Evolutionary conservation across 768 basidiomycete species (phyloP).

Genomic region (Lentinus tigrinus): DNA sequence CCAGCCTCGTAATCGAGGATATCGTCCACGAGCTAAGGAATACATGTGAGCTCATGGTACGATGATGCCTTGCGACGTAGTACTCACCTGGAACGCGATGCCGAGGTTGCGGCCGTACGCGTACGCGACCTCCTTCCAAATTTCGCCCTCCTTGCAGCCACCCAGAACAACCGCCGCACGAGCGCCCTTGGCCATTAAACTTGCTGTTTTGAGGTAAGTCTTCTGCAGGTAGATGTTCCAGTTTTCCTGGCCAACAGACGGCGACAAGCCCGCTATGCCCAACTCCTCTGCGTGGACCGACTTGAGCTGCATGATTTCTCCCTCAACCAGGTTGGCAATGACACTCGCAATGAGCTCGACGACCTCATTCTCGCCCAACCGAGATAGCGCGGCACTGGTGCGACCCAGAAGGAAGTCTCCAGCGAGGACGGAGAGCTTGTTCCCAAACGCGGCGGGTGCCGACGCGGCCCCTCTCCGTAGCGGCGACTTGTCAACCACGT

Average conservation of each 20-base stretch:
- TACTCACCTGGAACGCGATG: conserved; percentile 87
- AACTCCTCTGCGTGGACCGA: conserved; percentile 44
- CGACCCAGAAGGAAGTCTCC: conserved; percentile 96
- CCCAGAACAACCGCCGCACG: conserved; percentile 87
- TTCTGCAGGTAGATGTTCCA: conserved; percentile 87
- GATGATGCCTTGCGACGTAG: background rate
- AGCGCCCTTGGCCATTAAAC: conserved; percentile 85
- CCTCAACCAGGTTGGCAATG: conserved; percentile 95
- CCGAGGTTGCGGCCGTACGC: conserved; percentile 88
- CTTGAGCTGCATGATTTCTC: conserved; percentile 84
- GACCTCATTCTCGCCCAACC: conserved; percentile 85
- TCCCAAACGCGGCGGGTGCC: conserved; percentile 79
- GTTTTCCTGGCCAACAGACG: conserved; percentile 40
- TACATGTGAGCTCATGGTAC: background rate
- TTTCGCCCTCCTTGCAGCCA: conserved; percentile 71
- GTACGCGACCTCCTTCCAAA: conserved; percentile 89
- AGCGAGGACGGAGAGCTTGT: conserved; percentile 90
- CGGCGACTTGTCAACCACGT: conserved; percentile 74
- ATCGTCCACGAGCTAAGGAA: conserved; percentile 85
- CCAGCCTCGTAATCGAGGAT: conserved; percentile 89
- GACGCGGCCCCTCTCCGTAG: conserved; percentile 68
- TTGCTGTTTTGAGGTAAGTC: conserved; percentile 91
- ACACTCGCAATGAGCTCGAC: conserved; percentile 92
- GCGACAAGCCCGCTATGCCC: conserved; percentile 29
- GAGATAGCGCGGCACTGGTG: conserved; percentile 81